Percentiles rank a stretch among this genome's conserved stretches.
Conservation (phyloP, 2,329 filamentous ascomycete genomes). For the Claviceps monticola region DNA sequence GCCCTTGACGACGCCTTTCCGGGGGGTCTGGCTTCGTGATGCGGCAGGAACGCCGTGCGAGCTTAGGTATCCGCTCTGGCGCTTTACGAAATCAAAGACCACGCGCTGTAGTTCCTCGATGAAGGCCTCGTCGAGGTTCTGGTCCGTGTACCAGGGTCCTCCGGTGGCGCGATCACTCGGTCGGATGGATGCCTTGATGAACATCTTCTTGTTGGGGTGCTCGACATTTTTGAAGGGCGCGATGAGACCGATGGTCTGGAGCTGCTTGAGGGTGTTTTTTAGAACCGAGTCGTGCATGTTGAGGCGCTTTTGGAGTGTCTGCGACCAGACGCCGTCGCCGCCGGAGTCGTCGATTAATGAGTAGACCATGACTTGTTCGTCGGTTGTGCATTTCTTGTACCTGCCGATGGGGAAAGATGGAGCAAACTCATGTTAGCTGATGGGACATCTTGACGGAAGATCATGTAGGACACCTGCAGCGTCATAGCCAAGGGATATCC, state of each 20-base stretch:
- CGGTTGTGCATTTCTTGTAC: slow-evolving; percentile 45
- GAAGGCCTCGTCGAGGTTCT: slow-evolving; percentile 77
- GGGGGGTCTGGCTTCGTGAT: slow-evolving; percentile 32
- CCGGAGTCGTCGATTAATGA: slow-evolving; percentile 76
- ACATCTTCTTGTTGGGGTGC: slow-evolving; percentile 85
- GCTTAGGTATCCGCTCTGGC: slow-evolving; percentile 53
- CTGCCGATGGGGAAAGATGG: slow-evolving; percentile 18
- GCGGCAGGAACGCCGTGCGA: slow-evolving; percentile 17
- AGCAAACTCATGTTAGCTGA: not conserved
- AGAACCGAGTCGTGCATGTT: slow-evolving; percentile 76
- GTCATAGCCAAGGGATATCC: no score
- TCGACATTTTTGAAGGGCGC: slow-evolving; percentile 86
- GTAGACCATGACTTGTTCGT: slow-evolving; percentile 78
- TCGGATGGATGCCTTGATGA: slow-evolving; percentile 74
- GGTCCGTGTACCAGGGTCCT: slow-evolving; percentile 88
- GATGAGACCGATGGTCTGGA: slow-evolving; percentile 72
- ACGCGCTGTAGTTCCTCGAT: slow-evolving; percentile 63
- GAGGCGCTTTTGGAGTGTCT: slow-evolving; percentile 64
- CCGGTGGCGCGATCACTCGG: slow-evolving; percentile 86
- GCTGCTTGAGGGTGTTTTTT: slow-evolving; percentile 67
- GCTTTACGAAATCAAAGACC: slow-evolving; percentile 60
- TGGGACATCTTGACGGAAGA: no score
- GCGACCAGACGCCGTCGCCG: slow-evolving; percentile 80
- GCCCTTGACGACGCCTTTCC: slow-evolving; percentile 41
- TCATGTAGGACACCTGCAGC: no score